Conservation (phyloP, 129 eudicot genomes). For the Solidago caesia region DNA sequence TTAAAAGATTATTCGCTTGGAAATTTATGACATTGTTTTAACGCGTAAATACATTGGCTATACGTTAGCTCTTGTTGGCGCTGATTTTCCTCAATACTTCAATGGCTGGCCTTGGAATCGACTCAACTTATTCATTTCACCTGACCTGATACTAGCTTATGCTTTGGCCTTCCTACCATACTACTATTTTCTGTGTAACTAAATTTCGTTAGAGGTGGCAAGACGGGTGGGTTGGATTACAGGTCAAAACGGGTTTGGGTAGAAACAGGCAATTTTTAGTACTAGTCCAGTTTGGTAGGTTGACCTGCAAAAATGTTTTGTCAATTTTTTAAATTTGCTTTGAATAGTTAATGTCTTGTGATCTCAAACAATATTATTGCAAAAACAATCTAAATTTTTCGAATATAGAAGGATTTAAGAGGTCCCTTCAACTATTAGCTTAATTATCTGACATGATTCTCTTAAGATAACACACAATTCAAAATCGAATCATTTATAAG, state of each 20-base stretch:
- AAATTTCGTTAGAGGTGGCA: background rate
- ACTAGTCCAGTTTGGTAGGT: background rate
- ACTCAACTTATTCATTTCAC: no score
- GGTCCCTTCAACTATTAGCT: background rate
- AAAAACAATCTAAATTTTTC: background rate
- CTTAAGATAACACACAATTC: background rate
- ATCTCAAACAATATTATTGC: background rate
- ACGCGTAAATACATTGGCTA: background rate
- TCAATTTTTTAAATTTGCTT: background rate
- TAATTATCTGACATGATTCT: background rate
- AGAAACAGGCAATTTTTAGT: background rate
- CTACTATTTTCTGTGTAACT: background rate
- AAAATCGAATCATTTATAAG: background rate
- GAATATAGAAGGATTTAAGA: background rate
- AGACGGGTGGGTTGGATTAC: background rate
- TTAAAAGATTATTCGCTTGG: no score
- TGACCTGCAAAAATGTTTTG: background rate
- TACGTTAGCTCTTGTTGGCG: background rate
- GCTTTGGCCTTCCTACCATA: background rate
- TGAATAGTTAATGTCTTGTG: background rate
- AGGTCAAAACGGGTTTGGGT: background rate
- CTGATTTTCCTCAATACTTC: no score
- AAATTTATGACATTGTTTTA: background rate
- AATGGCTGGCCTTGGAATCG: no score
- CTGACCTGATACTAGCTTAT: background rate